Percentiles rank a stretch among this genome's conserved stretches.
phyloP scores from a whole-genome alignment of 768 basidiomycete genomes.

The Rossbeevera mucosa region DNA sequence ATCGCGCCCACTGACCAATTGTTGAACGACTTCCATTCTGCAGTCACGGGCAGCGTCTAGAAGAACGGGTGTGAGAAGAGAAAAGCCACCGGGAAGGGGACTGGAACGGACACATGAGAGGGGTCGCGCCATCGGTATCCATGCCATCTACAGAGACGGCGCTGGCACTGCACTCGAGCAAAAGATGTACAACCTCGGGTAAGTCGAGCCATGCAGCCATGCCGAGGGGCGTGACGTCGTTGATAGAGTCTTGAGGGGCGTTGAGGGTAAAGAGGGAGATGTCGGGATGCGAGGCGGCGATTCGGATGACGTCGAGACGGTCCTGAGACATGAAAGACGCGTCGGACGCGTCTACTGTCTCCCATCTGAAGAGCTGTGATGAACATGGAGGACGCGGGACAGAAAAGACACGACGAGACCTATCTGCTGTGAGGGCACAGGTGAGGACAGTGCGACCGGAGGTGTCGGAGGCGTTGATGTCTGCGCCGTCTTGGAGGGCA shows the following conservation, averaged over 20 bases:
- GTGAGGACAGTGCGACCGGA: slow-evolving; percentile 61
- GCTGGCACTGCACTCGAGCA: slow-evolving; percentile 61
- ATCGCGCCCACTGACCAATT: slow-evolving; percentile 55
- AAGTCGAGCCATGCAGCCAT: slow-evolving; percentile 77
- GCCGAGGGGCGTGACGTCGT: slow-evolving; percentile 71
- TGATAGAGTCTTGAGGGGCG: slow-evolving; percentile 63
- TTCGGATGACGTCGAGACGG: slow-evolving; percentile 55
- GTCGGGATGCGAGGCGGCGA: slow-evolving; percentile 50
- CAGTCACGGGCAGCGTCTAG: slow-evolving; percentile 77
- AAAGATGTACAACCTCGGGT: slow-evolving; percentile 51
- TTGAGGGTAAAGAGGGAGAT: slow-evolving; percentile 69
- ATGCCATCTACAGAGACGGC: slow-evolving; percentile 67
- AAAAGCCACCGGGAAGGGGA: slow-evolving; percentile 1
- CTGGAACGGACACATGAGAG: slow-evolving; percentile 71
- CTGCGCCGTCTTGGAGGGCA: slow-evolving; percentile 56
- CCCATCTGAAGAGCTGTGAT: slow-evolving; percentile 49
- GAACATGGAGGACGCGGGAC: not conserved
- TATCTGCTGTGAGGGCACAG: slow-evolving; percentile 67
- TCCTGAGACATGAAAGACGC: slow-evolving; percentile 58
- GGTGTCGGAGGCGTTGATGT: slow-evolving; percentile 62
- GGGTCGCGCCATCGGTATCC: slow-evolving; percentile 72
- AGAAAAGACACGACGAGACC: slow-evolving; percentile 41
- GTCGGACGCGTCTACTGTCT: slow-evolving; percentile 63
- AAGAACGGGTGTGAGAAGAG: not conserved
- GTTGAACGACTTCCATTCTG: slow-evolving; percentile 58